Evolutionary conservation across 352 stramenopile species (phyloP), one percentile per base, ranked within the genome.

Genomic region (Pythium chondricola): DNA sequence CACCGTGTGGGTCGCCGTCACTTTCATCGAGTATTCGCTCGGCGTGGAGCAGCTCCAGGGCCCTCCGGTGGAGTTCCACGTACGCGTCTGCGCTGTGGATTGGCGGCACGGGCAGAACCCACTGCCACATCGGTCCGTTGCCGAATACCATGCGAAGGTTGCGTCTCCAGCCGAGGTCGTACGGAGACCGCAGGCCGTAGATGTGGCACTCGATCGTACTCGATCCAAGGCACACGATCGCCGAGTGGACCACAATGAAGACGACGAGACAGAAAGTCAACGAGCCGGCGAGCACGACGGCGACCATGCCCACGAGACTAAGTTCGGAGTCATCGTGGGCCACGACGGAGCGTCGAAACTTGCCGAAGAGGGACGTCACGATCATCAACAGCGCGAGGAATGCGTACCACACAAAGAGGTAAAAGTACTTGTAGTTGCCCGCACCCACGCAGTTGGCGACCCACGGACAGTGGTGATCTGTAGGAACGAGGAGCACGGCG

Each of bases 391-490:
- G 65, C 26, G 74, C 68, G 8, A 91, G 36, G 50, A 85, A 89
- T 13, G 64, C 74, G 57, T 93, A 88, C 29, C 78, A 66, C 33
- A 94, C 70, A 38, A 94, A 94, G 21, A 90, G 74, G 43, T 86
- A 85, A 48, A 94, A 94, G 50, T 72, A 94, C 56, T 90, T 89
- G 74, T 92, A 92, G 67, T 94, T 94, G 44, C 65, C 60, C 52
- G 84, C 61, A 31, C 83, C 83, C 18, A 94, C 67, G 45, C 83
- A 94, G 57, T 93, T 94, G 10, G 71, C 80, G 37, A 94, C 88
- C 96, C 96, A 99, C 14, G 96, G 96, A 67, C 96, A 98, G 69
- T 99, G 95, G 83, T 99, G 96, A 67, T 99, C 97, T 93, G 47
- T 11, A 32, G n/a, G n/a, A n/a, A n/a, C n/a, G n/a, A n/a, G n/a